Evolutionary conservation across 768 basidiomycete species (phyloP).

Genomic region (Vararia minispora): DNA sequence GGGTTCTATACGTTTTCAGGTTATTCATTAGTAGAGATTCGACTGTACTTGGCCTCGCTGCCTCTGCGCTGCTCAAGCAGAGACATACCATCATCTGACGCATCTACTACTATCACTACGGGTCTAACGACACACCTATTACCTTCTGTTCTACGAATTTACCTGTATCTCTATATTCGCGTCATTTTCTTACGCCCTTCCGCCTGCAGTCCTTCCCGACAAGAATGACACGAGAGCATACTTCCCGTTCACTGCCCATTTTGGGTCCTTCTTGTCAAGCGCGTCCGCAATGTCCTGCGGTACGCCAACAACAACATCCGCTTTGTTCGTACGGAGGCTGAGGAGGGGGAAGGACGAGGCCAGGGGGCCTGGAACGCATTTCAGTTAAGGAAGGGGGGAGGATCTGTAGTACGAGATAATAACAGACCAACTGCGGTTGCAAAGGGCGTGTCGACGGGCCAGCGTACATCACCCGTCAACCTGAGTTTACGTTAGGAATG

Average conservation of each 20-base stretch:
- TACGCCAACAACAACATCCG: conserved; percentile 86
- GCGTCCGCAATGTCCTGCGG: conserved; percentile 53
- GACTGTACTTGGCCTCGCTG: too few relatives aligned
- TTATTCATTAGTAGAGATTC: too few relatives aligned
- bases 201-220: too few relatives aligned
- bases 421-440: conserved; percentile 53
- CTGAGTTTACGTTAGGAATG: conserved; percentile 27
- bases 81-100: too few relatives aligned
- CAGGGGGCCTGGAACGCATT: conserved; percentile 46
- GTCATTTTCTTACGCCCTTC: too few relatives aligned
- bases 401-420: not conserved
- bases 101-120: too few relatives aligned
- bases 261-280: conserved; percentile 51
- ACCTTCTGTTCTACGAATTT: too few relatives aligned
- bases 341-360: conserved; percentile 71
- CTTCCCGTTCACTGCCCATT: conserved; percentile 78
- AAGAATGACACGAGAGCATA: conserved; percentile 33
- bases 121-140: too few relatives aligned
- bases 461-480: conserved; percentile 78
- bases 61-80: too few relatives aligned
- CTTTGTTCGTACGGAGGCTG: conserved; percentile 89
- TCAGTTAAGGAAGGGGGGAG: conserved; percentile 1
- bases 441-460: conserved; percentile 78
- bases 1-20: too few relatives aligned
- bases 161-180: too few relatives aligned